Percentiles rank a stretch among this genome's conserved stretches.
phyloP scores from a whole-genome alignment of 441 rosid genomes.

The Manihot esculenta region DNA sequence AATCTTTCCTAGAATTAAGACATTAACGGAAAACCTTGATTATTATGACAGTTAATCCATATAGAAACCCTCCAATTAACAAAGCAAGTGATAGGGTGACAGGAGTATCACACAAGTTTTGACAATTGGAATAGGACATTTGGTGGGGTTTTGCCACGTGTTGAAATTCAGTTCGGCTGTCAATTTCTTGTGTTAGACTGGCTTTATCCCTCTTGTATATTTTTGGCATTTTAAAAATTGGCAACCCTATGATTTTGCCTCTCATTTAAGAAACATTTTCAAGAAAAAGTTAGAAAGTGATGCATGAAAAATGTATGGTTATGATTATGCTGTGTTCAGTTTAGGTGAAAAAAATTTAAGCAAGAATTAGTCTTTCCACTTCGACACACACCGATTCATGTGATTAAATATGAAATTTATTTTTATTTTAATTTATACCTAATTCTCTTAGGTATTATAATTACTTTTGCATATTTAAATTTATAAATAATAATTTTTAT shows the following conservation, averaged over 20 bases:
- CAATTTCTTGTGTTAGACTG: conserved; percentile 41
- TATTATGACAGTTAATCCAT: conserved; percentile 56
- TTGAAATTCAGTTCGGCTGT: conserved; percentile 40
- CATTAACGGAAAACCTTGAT: conserved; percentile 46
- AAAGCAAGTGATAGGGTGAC: conserved; percentile 15
- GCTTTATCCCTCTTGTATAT: conserved; percentile 28
- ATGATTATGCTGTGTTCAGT: conserved; percentile 33
- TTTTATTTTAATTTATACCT: no score
- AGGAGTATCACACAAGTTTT: conserved; percentile 20
- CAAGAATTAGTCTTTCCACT: conserved; percentile 21
- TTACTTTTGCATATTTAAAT: conserved; percentile 15
- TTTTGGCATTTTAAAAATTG: neutral
- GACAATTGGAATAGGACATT: conserved; percentile 19
- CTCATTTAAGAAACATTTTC: conserved; percentile 51
- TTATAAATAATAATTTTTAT: no score
- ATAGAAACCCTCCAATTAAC: conserved; percentile 33
- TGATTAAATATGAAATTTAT: no score
- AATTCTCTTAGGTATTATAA: no score
- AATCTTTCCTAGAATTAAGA: conserved; percentile 45
- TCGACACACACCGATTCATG: no score
- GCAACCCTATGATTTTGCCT: conserved; percentile 42
- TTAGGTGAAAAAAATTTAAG: conserved; percentile 22
- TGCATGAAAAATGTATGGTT: conserved; percentile 26
- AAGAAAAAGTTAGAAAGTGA: conserved; percentile 21
- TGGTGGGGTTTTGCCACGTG: conserved; percentile 38